Evolutionary conservation across 805 yeast genomes (phyloP).

Genomic region (Metschnikowia shivogae): DNA sequence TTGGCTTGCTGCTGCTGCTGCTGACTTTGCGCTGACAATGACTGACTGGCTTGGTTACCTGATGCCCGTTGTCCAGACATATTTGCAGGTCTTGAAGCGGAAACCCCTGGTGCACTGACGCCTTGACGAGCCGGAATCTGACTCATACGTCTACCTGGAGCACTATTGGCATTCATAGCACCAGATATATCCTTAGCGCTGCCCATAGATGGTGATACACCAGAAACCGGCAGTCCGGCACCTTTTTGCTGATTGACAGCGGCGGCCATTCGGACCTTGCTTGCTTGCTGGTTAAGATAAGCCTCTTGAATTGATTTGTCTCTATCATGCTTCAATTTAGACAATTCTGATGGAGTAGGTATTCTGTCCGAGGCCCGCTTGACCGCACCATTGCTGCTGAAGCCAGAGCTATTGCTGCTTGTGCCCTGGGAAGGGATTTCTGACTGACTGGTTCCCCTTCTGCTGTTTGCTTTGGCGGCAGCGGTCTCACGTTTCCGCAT

Average conservation of each 20-base stretch:
- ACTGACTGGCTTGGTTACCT: conserved; percentile 1
- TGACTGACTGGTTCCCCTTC: conserved; percentile 15
- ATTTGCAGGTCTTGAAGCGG: not conserved
- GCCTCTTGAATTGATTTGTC: conserved; percentile 83
- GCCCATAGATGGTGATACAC: conserved; percentile 9
- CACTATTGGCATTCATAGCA: not conserved
- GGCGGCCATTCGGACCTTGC: conserved; percentile 40
- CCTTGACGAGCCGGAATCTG: conserved; percentile 7
- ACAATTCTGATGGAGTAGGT: conserved; percentile 76
- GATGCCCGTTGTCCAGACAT: not conserved
- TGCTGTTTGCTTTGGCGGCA: conserved; percentile 28
- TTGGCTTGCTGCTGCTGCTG: conserved; percentile 9
- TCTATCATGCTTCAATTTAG: conserved; percentile 77
- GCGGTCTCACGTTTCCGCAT: conserved; percentile 85
- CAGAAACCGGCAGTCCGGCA: not conserved
- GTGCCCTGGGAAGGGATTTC: conserved; percentile 6
- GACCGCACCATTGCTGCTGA: conserved; percentile 3
- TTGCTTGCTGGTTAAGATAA: conserved; percentile 46
- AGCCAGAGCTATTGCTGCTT: conserved; percentile 6
- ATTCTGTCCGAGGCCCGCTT: conserved; percentile 44
- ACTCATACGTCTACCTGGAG: conserved; percentile 5
- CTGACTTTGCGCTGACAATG: not conserved
- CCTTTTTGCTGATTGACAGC: conserved; percentile 36
- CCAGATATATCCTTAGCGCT: conserved; percentile 11
- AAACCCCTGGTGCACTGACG: not conserved